Conservation (phyloP, 371 early-diverging fungal species). For the Rhizopus microsporus region DNA sequence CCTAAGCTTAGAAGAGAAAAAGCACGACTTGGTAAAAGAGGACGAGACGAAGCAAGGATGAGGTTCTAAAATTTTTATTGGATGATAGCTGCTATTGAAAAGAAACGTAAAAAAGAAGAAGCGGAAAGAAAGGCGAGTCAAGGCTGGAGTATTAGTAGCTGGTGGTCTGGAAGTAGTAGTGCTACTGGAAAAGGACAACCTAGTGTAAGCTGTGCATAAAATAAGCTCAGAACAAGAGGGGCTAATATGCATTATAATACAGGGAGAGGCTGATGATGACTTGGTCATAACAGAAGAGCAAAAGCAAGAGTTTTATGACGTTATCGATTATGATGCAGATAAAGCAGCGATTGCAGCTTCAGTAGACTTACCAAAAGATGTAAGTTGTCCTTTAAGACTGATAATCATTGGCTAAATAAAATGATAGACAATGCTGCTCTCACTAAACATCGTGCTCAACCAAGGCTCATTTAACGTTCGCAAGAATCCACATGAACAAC, state of each 20-base stretch:
- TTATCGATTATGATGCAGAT: slow-evolving; percentile 93
- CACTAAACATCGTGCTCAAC: slow-evolving; percentile 70
- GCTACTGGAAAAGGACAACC: slow-evolving; percentile 2
- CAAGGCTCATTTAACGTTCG: slow-evolving; percentile 86
- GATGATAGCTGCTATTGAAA: slow-evolving; percentile 35
- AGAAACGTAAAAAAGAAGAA: slow-evolving; percentile 32
- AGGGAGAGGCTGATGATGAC: slow-evolving; percentile 29
- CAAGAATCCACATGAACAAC: slow-evolving; percentile 62
- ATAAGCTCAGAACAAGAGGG: background rate
- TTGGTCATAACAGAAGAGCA: slow-evolving; percentile 73
- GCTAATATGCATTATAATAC: background rate
- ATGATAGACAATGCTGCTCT: slow-evolving; percentile 61
- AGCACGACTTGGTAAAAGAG: slow-evolving; percentile 61
- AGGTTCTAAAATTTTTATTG: background rate
- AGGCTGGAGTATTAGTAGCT: slow-evolving; percentile 63
- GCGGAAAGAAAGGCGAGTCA: slow-evolving; percentile 26
- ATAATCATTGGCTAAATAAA: background rate
- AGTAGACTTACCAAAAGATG: slow-evolving; percentile 81
- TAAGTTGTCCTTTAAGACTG: slow-evolving; percentile 19
- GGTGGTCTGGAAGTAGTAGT: slow-evolving; percentile 58
- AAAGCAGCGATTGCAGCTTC: slow-evolving; percentile 60
- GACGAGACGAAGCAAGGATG: background rate
- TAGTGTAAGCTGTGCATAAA: slow-evolving; percentile 1
- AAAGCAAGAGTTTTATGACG: slow-evolving; percentile 86
- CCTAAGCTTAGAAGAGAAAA: slow-evolving; percentile 73